Evolutionary conservation across 169 alveolate genomes (phyloP).

Genomic region (Eimeria falciformis): DNA sequence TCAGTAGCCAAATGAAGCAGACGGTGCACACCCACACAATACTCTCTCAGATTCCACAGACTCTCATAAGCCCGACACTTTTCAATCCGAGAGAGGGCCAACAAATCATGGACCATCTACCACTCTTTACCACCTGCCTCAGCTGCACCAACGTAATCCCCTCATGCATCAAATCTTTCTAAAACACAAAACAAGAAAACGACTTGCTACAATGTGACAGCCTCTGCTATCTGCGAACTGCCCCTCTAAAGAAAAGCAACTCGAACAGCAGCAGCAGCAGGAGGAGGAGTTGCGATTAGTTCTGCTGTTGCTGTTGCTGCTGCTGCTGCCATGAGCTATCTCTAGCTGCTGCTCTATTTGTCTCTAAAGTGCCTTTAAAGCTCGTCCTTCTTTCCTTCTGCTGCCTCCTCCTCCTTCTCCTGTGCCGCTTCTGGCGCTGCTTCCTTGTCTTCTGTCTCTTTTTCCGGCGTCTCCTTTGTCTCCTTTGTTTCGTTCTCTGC

Average conservation of each 20-base stretch:
- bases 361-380: not conserved
- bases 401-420: not conserved
- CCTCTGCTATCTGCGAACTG: not conserved
- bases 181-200: not conserved
- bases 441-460: not conserved
- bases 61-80: too few species aligned
- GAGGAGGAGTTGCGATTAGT: not conserved
- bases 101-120: not conserved
- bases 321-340: not conserved
- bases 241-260: not conserved
- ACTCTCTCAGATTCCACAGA: too few species aligned
- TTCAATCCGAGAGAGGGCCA: not conserved
- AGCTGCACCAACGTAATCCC: too few species aligned
- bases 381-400: not conserved
- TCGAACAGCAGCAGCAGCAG: not conserved
- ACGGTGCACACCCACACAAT: too few species aligned
- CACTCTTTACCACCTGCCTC: too few species aligned
- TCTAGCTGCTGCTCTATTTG: not conserved
- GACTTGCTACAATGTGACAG: not conserved
- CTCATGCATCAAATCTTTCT: not conserved
- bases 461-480: not conserved
- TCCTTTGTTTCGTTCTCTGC: not conserved
- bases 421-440: not conserved
- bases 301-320: not conserved
- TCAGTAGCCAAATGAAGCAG: too few species aligned